Evolutionary conservation across 768 basidiomycete genomes (phyloP), one percentile per base, ranked within the genome.

Genomic region (Pseudohyphozyma bogoriensis): DNA sequence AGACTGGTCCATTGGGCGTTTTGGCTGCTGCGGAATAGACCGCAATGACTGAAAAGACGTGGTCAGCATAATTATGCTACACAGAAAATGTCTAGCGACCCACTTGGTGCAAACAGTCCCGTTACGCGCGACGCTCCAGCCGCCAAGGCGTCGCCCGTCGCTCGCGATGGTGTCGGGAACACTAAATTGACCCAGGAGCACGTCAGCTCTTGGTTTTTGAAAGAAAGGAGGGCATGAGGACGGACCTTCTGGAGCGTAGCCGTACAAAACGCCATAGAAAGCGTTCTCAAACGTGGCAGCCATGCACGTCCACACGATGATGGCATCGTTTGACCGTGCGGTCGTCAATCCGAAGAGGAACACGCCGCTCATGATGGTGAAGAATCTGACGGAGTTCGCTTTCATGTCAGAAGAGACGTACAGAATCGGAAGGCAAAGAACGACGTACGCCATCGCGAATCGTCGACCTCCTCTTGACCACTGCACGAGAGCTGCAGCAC

Each of bases 321-420:
- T 28, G 4, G n/a, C 22, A 2, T 22, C 22, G 33, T 18, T n/a
- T 5, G 33, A 35, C 7, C 16, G 15, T 4, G 33, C 50, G 8
- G 50, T 33, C 22, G 50, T 51, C n/a, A 51, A 28, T 1, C 50
- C 50, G 18, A 51, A 51, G 33, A 51, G 50, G 33, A 51, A 51
- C 11, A 36, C 18, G 1, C 49, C 22, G 45, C 22, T 7, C 22
- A 46, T 20, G 45, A 37, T 18, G 37, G 37, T 37, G 37, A 37
- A 37, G 37, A 37, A 37, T 10, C 37, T 37, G 37, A 10, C 18
- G 18, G 37, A 37, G 18, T 37, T 37, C 37, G 10, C 11, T 18
- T 37, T 37, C 37, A 37, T 46, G 22, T 46, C 5, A 24, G 45
- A 46, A 46, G 28, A 26, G 24, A 29, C 1, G 24, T 47, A 28